Base-by-base conservation (phyloP, 2,329 filamentous ascomycete genomes). In the Diplodia sapinea region DNA sequence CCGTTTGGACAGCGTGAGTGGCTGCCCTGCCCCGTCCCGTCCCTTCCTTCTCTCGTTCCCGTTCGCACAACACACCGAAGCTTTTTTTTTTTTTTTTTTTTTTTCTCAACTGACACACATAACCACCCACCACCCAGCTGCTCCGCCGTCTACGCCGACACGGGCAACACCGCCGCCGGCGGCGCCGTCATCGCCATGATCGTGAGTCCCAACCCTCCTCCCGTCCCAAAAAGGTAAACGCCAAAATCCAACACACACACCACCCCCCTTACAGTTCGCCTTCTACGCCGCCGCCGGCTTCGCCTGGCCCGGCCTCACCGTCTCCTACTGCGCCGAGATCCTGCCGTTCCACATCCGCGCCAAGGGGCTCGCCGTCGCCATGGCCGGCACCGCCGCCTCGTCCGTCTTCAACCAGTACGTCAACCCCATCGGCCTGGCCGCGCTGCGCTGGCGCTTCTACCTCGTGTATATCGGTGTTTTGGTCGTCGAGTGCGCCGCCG, bases 251-350 rank as follows among this genome's bases (percentile, higher is more conserved):
- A n/a, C n/a, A n/a, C n/a, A n/a, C n/a, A 23, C 23, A 23, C 23
- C 23, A 1, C 2, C 23, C 23, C 23, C 2, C 2, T 23, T 2
- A 23, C 2, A 47, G 43, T 78, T 77, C 69, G 68, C 78, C n/a
- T 79, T 78, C 71, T 73, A 73, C 36, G 73, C 73, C 51, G 72
- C 73, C 61, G 79, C 74, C 68, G 68, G 74, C 13, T 74, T 74
- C 63, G 77, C 76, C 55, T 75, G 75, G 69, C 79, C 77, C 1
- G 76, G 82, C 1, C 73, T 84, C n/a, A 81, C 82, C 70, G 80
- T 80, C 13, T 70, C 84, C 4, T 84, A 84, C 70, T 79, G 81
- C 0, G 82, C 83, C 17, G 82, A 84, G 70, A 82, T 80, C 70
- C 74, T 84, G 13, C 77, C 79, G 5, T 83, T 82, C 68, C 79